Base-by-base conservation (phyloP, 1,139 yeast species). In the Candida mesenterica region DNA sequence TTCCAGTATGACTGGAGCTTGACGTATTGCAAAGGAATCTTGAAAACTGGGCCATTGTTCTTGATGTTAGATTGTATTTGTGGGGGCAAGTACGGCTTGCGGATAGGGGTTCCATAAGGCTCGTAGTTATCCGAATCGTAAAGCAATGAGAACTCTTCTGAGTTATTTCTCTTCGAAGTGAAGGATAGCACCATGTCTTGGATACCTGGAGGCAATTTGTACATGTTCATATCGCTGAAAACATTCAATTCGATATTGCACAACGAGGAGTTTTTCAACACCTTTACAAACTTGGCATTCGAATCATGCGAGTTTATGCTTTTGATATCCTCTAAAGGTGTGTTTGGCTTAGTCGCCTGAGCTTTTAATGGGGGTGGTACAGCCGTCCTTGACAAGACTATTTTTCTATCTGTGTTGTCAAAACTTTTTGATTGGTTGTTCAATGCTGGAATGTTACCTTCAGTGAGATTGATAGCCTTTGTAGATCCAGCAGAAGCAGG, bases 141-240 rank as follows among this genome's bases (percentile, higher is more conserved):
- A 28, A 67, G 52, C 25, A 66, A 45, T 46, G 55, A 48, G 43
- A 57, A 52, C 30, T 50, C 53, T 22, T 49, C 52, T 5, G 55
- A 32, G 19, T 38, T 51, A 38, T 55, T 63, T 42, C 75, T 59
- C 25, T 71, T 64, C 2, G 76, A 59, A 5, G 72, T 68, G 48
- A 70, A 75, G 0, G 83, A 75, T 16, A 75, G 53, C 2, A 79
- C 69, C 40, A 79, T 70, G 48, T 79, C 81, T 55, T 84, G 90
- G 27, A 84, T 73, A 19, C 94, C 94, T 5, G 87, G 81, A 4
- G 92, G 90, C 35, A 80, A 57, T 33, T 62, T 65, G 28, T 79
- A 55, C 41, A 81, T 65, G 38, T 68, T 57, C 33, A 53, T 38
- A 46, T 69, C 72, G 28, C 66, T 56, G 41, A 69, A 68, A 31